phyloP scores from a whole-genome alignment of 139 green algal species.

The Protoeuglena noctilucae region DNA sequence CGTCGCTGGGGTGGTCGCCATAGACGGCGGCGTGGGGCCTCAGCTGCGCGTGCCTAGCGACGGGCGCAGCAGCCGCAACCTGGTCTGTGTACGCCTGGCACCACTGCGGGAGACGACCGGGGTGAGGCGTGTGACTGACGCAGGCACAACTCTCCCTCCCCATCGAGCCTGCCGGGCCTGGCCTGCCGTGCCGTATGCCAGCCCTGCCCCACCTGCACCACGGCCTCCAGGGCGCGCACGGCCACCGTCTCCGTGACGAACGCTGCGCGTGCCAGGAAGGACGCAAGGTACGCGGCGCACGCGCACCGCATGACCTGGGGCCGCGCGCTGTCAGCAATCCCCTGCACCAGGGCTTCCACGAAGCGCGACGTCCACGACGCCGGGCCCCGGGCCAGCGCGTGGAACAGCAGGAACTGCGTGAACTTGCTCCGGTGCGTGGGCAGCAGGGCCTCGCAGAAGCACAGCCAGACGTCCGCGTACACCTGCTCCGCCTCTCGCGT shows the following conservation, averaged over 20 bases:
- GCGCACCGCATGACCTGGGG: conserved; percentile 44
- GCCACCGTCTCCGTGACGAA: conserved; percentile 37
- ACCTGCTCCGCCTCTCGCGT: not conserved
- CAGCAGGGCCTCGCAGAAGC: conserved; percentile 60
- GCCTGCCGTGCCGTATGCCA: not conserved
- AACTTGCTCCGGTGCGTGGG: conserved; percentile 79
- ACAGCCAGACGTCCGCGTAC: conserved; percentile 41
- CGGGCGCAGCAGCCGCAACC: no score
- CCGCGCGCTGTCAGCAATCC: conserved; percentile 30
- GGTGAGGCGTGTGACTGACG: no score
- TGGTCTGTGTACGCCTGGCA: no score
- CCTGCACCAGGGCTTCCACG: conserved; percentile 27
- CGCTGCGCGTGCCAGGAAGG: conserved; percentile 61
- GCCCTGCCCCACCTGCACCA: not conserved
- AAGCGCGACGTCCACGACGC: conserved; percentile 23
- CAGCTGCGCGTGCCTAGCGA: no score
- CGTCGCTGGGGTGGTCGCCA: conserved; percentile 10
- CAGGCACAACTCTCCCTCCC: no score
- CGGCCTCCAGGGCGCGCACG: conserved; percentile 20
- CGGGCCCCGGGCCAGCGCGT: conserved; percentile 16
- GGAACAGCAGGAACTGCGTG: conserved; percentile 72
- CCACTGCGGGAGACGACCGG: no score
- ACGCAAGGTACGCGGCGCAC: conserved; percentile 62
- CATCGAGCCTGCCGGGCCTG: not conserved
- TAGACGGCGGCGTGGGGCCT: conserved; percentile 15